phyloP scores from a whole-genome alignment of 2,329 filamentous ascomycete species.

The Aureobasidium melanogenum region DNA sequence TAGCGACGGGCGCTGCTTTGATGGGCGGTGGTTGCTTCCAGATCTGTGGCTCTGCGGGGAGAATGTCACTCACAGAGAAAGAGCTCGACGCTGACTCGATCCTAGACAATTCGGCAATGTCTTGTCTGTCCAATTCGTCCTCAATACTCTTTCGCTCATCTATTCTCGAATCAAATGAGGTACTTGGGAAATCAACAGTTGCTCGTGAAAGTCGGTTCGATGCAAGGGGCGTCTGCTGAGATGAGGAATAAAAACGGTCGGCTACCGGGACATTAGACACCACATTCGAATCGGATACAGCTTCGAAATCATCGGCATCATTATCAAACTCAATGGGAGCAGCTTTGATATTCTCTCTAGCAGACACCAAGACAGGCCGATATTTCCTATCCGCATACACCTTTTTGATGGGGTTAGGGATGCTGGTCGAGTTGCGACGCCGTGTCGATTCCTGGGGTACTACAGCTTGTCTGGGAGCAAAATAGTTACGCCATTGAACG shows the following conservation, averaged over 20 bases:
- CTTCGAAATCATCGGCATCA: background rate
- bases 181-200: slow-evolving; percentile 1
- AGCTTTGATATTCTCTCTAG: slow-evolving; percentile 19
- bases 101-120: background rate
- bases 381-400: slow-evolving; percentile 28
- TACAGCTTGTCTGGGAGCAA: slow-evolving; percentile 22
- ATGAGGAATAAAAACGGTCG: background rate
- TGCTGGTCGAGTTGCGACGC: slow-evolving; percentile 24
- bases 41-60: slow-evolving; percentile 28
- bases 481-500: slow-evolving; percentile 26
- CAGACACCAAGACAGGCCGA: slow-evolving; percentile 25
- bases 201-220: background rate
- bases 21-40: slow-evolving; percentile 30
- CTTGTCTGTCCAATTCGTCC: background rate
- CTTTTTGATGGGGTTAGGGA: slow-evolving; percentile 29
- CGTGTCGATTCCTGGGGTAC: slow-evolving; percentile 15
- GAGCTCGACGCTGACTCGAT: slow-evolving; percentile 31
- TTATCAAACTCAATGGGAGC: slow-evolving; percentile 21
- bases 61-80: slow-evolving; percentile 42
- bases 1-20: slow-evolving; percentile 24
- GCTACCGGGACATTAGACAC: background rate
- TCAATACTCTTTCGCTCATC: background rate
- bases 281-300: background rate
- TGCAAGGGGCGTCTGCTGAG: background rate
- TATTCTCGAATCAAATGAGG: background rate